These are phyloP conservation scores for Mycena indigotica DNA, from an alignment of 768 basidiomycete species.

Conservation along the genomic window DNA sequence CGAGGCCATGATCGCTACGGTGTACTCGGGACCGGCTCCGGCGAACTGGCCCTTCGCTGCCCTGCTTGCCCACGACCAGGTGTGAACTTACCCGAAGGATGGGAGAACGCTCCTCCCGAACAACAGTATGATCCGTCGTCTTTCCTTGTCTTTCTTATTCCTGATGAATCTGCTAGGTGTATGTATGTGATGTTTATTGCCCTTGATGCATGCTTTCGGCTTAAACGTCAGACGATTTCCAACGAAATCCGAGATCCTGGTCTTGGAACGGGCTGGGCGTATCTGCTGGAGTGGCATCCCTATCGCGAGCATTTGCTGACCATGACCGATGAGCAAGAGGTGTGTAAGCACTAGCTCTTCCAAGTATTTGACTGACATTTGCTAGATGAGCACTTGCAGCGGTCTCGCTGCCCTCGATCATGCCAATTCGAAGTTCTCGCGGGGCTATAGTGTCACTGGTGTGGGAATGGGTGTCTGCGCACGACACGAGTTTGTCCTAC, in stretches of 20 bases:
- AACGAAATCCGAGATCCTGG: not conserved
- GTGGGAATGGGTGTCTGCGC: too few relatives aligned
- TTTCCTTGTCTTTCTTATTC: not conserved
- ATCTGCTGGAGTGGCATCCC: constrained; percentile 17
- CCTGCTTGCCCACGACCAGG: constrained; percentile 23
- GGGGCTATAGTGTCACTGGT: too few relatives aligned
- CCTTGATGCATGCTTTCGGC: constrained; percentile 25
- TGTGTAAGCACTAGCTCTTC: too few relatives aligned
- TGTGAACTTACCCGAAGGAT: constrained; percentile 22
- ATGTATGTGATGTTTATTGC: constrained; percentile 19
- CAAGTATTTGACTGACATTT: too few relatives aligned
- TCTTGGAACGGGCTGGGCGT: constrained; percentile 24
- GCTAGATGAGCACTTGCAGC: too few relatives aligned
- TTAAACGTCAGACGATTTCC: constrained; percentile 22
- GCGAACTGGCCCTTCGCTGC: constrained; percentile 18
- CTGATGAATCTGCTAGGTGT: constrained; percentile 5
- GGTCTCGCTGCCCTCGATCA: too few relatives aligned
- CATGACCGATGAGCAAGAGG: constrained; percentile 12
- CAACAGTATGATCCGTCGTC: constrained; percentile 1
- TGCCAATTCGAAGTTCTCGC: too few relatives aligned
- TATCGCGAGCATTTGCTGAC: constrained; percentile 14
- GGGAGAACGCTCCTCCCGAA: constrained; percentile 10
- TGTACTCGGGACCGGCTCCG: not conserved
- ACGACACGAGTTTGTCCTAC: too few relatives aligned
- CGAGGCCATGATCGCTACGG: not conserved